Base-by-base conservation (phyloP, 306 rosid genomes). In the Casuarina cunninghamiana region DNA sequence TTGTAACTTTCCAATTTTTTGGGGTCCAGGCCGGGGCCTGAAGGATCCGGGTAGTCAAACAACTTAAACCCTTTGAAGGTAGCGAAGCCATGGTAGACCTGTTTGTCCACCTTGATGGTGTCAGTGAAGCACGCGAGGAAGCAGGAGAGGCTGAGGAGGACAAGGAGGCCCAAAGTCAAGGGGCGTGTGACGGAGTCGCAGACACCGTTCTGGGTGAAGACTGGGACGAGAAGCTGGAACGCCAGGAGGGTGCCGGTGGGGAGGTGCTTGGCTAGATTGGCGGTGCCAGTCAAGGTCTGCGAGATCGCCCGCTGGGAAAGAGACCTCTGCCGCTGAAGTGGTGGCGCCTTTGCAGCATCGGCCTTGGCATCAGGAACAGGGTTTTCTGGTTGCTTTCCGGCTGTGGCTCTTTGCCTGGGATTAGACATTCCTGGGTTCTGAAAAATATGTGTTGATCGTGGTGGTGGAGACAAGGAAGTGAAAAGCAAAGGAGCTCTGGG, bases 171-270 rank as follows among this genome's bases (percentile, higher is more conserved):
- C 8, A 15, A 0, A 32, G 92, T 81, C 77, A 92, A 60, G 61
- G 72, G n/a, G 3, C 87, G 85, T 1, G 91, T 90, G n/a, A 77
- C 90, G 12, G 89, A 51, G 71, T 87, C 93, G n/a, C 96, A 90
- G 0, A 60, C 1, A 5, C 97, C 96, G 54, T 90, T 84, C 79
- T 79, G 72, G 65, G 96, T 92, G 91, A 92, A 92, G 10, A 88
- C 1, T 0, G 97, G 97, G 0, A 83, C 83, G 2, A 92, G 91
- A 10, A 92, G 76, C 53, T 92, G 93, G 83, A 92, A 89, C 1
- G 91, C 92, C 0, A 90, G 46, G 49, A 92, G 96, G 51, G 93
- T 90, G 0, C 97, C 97, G 0, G 96, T 86, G 0, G 97, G 97
- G n/a, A 92, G 92, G 1, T 87, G 90, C 68, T 92, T 92, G 1